phyloP scores from a whole-genome alignment of 192 early-diverging fungal genomes.

The Gamsiella multidivaricata region DNA sequence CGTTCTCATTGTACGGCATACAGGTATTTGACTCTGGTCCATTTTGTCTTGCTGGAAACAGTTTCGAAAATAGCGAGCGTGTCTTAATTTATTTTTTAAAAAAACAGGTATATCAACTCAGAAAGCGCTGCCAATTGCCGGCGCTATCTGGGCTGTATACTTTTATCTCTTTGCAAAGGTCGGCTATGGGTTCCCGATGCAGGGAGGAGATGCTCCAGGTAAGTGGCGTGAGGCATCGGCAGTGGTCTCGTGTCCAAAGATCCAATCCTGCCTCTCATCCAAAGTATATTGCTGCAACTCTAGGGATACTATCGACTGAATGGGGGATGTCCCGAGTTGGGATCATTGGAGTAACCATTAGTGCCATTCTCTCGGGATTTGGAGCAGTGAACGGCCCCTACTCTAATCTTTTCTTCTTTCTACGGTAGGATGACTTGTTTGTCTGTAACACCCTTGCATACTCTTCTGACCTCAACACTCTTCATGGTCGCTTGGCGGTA shows the following conservation, averaged over 20 bases:
- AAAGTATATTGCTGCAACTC: no score
- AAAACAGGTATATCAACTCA: slow-evolving; percentile 31
- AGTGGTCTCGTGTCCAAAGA: not conserved
- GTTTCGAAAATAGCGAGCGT: not conserved
- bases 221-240: not conserved
- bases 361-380: slow-evolving; percentile 93
- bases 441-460: no score
- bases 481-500: no score
- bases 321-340: slow-evolving; percentile 85
- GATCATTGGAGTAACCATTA: slow-evolving; percentile 91
- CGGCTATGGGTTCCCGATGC: slow-evolving; percentile 68
- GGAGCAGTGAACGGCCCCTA: slow-evolving; percentile 95
- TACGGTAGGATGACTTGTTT: no score
- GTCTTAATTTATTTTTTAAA: not conserved
- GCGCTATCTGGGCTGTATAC: slow-evolving; percentile 46
- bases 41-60: no score
- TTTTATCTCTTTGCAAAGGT: slow-evolving; percentile 73
- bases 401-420: slow-evolving; percentile 83
- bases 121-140: slow-evolving; percentile 38
- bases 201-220: slow-evolving; percentile 42
- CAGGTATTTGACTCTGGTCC: no score
- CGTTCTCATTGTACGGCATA: slow-evolving; percentile 65
- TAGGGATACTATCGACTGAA: slow-evolving; percentile 64
- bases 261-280: not conserved
- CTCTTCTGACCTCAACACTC: no score